Evolutionary conservation across 2,329 filamentous ascomycete species (phyloP), one percentile per base, ranked within the genome.

Genomic region (Tetracladium maxilliforme): DNA sequence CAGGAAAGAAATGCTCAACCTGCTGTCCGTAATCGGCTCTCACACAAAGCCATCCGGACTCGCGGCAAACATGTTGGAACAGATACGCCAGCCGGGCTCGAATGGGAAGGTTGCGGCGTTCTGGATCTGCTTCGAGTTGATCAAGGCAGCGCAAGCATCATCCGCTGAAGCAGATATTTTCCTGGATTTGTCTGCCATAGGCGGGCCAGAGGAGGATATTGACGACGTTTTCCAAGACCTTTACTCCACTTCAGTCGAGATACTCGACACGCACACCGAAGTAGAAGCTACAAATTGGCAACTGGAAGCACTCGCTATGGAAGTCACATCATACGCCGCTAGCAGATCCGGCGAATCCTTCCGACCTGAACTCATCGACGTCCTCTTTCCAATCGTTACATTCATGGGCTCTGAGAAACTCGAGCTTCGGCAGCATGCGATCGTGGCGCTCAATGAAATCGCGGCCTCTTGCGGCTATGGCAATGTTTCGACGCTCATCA

Each of bases 381-480:
- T 84, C 1, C 56, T 98, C 9, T 98, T 93, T 45, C 86, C 90
- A 1, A 63, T 93, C n/a, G 67, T 92, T 0, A 81, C 90, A n/a
- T 69, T 86, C 25, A 57, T 98, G 10, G 84, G 83, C 4, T 86
- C 83, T 4, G 56, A 63, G 2, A 70, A 73, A 18, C 50, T 62
- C 1, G 58, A 60, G 14, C 56, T 98, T 10, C 77, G 84, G 35
- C 65, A 70, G 16, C 86, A 95, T 46, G 82, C 87, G 5, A 77
- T 94, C 33, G 69, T 72, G 4, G 79, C 80, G 18, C 60, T 98
- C 10, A 90, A 94, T 41, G 69, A 72, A 11, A 58, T 94, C n/a
- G 76, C 87, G 2, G 43, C 51, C 3, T 64, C 76, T 1, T 94
- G 83, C 39, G 70, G 67, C 3, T 98, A 95, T 40, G 33, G 44